Percentiles rank a stretch among this genome's conserved stretches.
Evolutionary conservation across 306 rosid genomes (phyloP).

Genomic region (Gleditsia sinensis): DNA sequence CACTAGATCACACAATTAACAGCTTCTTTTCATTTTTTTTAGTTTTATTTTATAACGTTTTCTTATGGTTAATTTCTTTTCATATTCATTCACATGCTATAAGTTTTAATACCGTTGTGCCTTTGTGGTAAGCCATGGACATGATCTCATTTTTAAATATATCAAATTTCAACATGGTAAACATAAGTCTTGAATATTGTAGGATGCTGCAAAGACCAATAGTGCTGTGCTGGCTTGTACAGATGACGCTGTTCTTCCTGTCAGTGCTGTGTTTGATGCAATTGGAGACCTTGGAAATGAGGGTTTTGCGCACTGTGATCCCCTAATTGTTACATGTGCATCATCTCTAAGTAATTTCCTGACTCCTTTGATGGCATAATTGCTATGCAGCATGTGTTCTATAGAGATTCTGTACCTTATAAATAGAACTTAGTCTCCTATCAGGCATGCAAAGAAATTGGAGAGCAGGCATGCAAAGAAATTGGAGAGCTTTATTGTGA

Average conservation of each 20-base stretch:
- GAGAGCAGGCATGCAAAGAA: not conserved
- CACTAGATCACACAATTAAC: too few relatives aligned
- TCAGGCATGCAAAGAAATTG: not conserved
- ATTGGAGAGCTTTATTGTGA: not conserved
- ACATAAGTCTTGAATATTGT: not conserved
- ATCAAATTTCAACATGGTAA: not conserved
- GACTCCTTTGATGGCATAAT: not conserved
- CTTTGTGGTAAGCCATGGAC: not conserved
- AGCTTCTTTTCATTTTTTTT: not conserved
- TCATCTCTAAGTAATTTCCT: slow-evolving; percentile 53
- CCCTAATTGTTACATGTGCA: slow-evolving; percentile 59
- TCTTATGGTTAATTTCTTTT: not conserved
- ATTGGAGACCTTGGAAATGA: slow-evolving; percentile 47
- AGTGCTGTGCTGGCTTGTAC: slow-evolving; percentile 63
- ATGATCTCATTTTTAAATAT: too few relatives aligned
- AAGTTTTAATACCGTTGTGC: not conserved
- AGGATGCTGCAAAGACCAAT: slow-evolving; percentile 47
- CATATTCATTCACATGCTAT: not conserved
- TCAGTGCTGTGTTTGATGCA: slow-evolving; percentile 47
- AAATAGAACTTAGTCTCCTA: not conserved
- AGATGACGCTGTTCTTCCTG: slow-evolving; percentile 60
- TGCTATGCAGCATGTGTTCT: not conserved
- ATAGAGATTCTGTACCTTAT: not conserved
- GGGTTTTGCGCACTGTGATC: slow-evolving; percentile 46
- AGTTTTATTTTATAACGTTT: not conserved